A percentile compares a stretch with the other conserved stretches of the same genome.
Evolutionary conservation across 805 yeast species (phyloP).

Genomic region (Blastobotrys attinorum): DNA sequence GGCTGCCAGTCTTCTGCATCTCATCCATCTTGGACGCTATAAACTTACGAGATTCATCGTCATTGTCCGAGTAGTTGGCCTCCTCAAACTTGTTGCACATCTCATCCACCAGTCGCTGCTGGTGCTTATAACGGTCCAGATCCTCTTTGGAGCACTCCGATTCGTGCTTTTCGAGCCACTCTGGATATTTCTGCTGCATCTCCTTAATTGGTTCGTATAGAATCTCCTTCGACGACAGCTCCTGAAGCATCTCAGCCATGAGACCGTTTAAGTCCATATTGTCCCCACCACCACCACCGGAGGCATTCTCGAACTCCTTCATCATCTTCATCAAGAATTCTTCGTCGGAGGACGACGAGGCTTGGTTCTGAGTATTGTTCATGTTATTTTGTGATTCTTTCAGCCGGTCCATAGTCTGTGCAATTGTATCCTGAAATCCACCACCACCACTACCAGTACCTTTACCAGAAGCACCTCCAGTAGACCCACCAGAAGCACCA

Average conservation of each 20-base stretch:
- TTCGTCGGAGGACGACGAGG: constrained; percentile 33
- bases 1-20: constrained; percentile 64
- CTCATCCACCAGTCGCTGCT: constrained; percentile 50
- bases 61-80: constrained; percentile 49
- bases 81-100: constrained; percentile 63
- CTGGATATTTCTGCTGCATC: constrained; percentile 62
- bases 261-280: constrained; percentile 57
- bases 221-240: constrained; percentile 76
- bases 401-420: constrained; percentile 71
- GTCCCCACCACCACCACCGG: constrained; percentile 30
- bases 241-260: constrained; percentile 66
- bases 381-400: constrained; percentile 68
- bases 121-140: constrained; percentile 47
- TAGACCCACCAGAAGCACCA: constrained; percentile 3
- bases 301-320: constrained; percentile 42
- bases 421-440: constrained; percentile 62
- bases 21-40: constrained; percentile 53
- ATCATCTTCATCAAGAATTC: constrained; percentile 57
- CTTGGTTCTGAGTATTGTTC: constrained; percentile 43
- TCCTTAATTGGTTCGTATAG: constrained; percentile 85
- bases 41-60: constrained; percentile 36
- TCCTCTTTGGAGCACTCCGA: constrained; percentile 40
- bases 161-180: constrained; percentile 53
- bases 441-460: constrained; percentile 6
- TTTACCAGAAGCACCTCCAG: constrained; percentile 18